Evolutionary conservation across 495 filamentous ascomycete genomes (phyloP), one percentile per base, ranked within the genome.

Genomic region (Pyronema omphalodes): DNA sequence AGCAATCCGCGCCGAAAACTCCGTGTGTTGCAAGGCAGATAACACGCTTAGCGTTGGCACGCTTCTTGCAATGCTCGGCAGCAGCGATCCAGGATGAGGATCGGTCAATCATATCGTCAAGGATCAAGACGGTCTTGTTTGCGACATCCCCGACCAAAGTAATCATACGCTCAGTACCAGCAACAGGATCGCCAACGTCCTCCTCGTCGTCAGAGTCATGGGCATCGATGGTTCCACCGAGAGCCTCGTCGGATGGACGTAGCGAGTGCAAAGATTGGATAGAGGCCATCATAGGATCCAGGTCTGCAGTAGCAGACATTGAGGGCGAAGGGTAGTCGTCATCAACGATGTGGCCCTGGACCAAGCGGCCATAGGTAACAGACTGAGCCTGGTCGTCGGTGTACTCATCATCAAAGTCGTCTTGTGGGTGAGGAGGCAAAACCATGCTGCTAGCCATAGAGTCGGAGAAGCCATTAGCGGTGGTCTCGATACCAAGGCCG

Each of bases 81-180:
- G 91, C 91, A 7, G 89, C 91, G 60, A 96, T 91, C 91, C 91
- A 98, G 15, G 86, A 93, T 17, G 85, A 86, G 29, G 86, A 79
- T 67, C 93, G 94, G 71, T 98, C 91, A 60, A 98, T 95, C 84
- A 98, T 94, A 68, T 98, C 91, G 71, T 98, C 91, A 47, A 98
- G 82, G 56, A 98, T 83, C 67, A 98, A 82, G 37, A 95, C 91
- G 1, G 84, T 78, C 52, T 81, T 78, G 66, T 82, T 79, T 59
- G 77, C 79, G 51, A 98, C 91, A 58, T 96, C 85, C 55, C 91
- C 91, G 35, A 98, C 93, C 50, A 98, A 72, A 1, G 91, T 98
- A 60, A 96, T 88, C 71, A 87, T 95, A 67, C 85, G 84, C 67
- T 98, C 91, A 37, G 86, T 71, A 55, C 82, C 81, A 12, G 77